These are phyloP conservation scores for Pleochaeta shiraiana DNA, from an alignment of 2,329 filamentous ascomycete genomes.

Conservation along the genomic window DNA sequence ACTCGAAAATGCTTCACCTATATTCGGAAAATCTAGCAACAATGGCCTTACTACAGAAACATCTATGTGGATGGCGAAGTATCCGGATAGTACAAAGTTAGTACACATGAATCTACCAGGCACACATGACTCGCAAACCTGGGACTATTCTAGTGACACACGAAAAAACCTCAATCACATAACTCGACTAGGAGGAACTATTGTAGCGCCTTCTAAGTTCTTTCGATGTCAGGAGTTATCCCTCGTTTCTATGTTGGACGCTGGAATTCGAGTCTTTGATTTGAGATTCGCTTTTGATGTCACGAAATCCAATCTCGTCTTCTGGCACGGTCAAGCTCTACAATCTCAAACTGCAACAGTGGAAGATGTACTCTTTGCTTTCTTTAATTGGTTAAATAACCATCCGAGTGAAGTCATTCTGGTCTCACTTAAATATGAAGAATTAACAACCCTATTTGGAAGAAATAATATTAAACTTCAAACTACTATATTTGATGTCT, in stretches of 20 bases:
- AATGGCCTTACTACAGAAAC: conserved; percentile 11
- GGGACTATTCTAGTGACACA: conserved; percentile 26
- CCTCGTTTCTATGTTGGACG: conserved; percentile 22
- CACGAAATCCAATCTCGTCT: conserved; percentile 24
- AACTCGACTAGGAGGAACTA: conserved; percentile 21
- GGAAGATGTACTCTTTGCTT: conserved; percentile 24
- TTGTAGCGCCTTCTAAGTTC: conserved; percentile 13
- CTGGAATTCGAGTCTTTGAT: conserved; percentile 28
- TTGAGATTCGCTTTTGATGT: conserved; percentile 27
- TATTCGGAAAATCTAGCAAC: conserved; percentile 21
- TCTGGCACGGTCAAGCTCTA: conserved; percentile 26
- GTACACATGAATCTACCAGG: conserved; percentile 29
- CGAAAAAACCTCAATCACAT: conserved; percentile 21
- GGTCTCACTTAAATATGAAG: conserved; percentile 27
- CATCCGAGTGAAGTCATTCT: conserved; percentile 26
- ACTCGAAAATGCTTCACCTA: conserved; percentile 21
- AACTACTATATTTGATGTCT: conserved; percentile 18
- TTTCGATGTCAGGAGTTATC: conserved; percentile 24
- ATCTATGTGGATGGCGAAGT: conserved; percentile 25
- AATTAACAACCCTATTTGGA: conserved; percentile 17
- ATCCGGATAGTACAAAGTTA: conserved; percentile 23
- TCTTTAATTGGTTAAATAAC: conserved; percentile 26
- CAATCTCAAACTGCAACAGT: conserved; percentile 24
- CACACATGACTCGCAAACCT: conserved; percentile 28
- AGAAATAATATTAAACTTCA: conserved; percentile 21